Percentiles rank a stretch among this genome's conserved stretches.
Conservation (phyloP, 1,284 basidiomycete species). For the Cryptococcus hybrid region DNA sequence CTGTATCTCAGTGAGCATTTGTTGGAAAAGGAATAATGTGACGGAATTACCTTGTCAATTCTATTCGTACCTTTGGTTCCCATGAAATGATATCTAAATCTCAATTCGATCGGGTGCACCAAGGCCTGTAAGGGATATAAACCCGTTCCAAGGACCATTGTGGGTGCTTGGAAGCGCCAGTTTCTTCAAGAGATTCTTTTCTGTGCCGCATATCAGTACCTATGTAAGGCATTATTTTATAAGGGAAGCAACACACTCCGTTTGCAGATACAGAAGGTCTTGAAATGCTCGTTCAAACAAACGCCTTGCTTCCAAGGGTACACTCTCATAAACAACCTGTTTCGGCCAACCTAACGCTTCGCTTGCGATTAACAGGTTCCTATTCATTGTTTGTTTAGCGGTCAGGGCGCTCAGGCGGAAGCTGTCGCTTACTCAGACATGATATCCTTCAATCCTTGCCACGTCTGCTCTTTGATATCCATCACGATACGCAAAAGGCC, state of each 20-base stretch:
- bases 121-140: conserved; percentile 80
- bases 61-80: conserved; percentile 81
- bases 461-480: conserved; percentile 63
- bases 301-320: conserved; percentile 56
- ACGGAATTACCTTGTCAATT: conserved; percentile 72
- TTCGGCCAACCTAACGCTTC: conserved; percentile 78
- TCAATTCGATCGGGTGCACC: conserved; percentile 75
- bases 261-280: conserved; percentile 71
- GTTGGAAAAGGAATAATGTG: background rate
- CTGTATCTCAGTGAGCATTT: conserved; percentile 49
- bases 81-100: conserved; percentile 97
- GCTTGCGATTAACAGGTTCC: conserved; percentile 61
- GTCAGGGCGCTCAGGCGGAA: conserved; percentile 11
- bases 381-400: conserved; percentile 32
- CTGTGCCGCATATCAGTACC: conserved; percentile 39
- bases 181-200: conserved; percentile 55
- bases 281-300: conserved; percentile 71
- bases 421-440: conserved; percentile 60
- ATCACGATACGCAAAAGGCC: conserved; percentile 55
- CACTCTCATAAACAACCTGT: conserved; percentile 62
- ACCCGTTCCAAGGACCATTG: conserved; percentile 53
- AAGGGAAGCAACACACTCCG: conserved; percentile 57
- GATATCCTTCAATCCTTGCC: conserved; percentile 66
- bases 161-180: conserved; percentile 14
- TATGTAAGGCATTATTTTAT: background rate